Conservation (phyloP, 2,329 filamentous ascomycete genomes). For the Cytospora piceicola region DNA sequence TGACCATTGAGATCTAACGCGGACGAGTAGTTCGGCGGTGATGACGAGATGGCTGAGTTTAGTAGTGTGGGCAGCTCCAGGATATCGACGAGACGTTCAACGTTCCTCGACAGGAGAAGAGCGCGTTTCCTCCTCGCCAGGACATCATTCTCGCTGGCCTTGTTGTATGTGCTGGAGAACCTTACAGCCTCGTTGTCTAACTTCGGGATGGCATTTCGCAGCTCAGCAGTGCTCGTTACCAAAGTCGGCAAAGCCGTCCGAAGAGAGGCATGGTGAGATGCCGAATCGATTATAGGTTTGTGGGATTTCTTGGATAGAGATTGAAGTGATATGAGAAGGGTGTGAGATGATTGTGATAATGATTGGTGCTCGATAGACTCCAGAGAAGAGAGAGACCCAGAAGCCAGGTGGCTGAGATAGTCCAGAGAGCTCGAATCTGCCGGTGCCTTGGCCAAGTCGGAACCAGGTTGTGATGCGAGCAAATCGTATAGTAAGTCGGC, state of each 20-base stretch:
- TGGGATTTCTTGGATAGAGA: conserved; percentile 88
- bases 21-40: conserved; percentile 77
- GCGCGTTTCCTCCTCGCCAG: conserved; percentile 77
- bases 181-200: conserved; percentile 77
- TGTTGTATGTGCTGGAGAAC: conserved; percentile 85
- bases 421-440: conserved; percentile 59
- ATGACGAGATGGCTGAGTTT: conserved; percentile 72
- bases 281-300: conserved; percentile 79
- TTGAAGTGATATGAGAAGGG: conserved; percentile 81
- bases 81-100: conserved; percentile 86
- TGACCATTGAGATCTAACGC: conserved; percentile 93
- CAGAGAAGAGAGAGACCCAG: conserved; percentile 74
- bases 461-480: conserved; percentile 47
- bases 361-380: conserved; percentile 75
- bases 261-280: conserved; percentile 75
- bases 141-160: conserved; percentile 69
- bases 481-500: conserved; percentile 77
- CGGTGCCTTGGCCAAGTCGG: conserved; percentile 38
- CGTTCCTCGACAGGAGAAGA: conserved; percentile 80
- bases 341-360: conserved; percentile 80
- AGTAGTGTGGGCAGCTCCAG: conserved; percentile 87
- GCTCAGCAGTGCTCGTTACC: conserved; percentile 64
- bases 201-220: conserved; percentile 74
- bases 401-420: conserved; percentile 79
- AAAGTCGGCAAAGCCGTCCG: conserved; percentile 72